Percentiles rank a stretch among this genome's conserved stretches.
These are phyloP conservation scores for Yamadazyma sp. DNA, from an alignment of 1,139 yeast genomes.

Conservation along the genomic window DNA sequence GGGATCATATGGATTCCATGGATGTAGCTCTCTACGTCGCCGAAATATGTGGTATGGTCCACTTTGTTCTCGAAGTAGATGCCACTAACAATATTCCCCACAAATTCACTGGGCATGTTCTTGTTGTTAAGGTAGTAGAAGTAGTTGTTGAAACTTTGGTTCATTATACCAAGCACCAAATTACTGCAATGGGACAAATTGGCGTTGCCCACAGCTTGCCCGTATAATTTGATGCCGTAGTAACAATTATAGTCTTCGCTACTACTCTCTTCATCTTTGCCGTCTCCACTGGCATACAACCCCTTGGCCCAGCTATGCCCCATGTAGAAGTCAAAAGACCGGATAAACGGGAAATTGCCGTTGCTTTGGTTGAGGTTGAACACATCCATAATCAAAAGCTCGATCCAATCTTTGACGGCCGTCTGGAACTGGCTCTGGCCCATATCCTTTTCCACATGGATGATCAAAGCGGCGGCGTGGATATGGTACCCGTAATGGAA, in stretches of 20 bases:
- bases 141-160: constrained; percentile 56
- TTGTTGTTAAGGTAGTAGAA: constrained; percentile 54
- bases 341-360: constrained; percentile 61
- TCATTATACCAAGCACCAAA: constrained; percentile 60
- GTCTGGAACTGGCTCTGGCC: constrained; percentile 58
- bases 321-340: constrained; percentile 68
- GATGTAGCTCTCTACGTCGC: constrained; percentile 66
- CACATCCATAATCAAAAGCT: constrained; percentile 63
- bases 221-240: constrained; percentile 76
- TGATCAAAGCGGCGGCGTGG: constrained; percentile 69
- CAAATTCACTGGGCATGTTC: constrained; percentile 50
- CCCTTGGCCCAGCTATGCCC: constrained; percentile 85
- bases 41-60: constrained; percentile 88
- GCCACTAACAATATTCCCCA: constrained; percentile 65
- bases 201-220: constrained; percentile 56
- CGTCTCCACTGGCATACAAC: constrained; percentile 61
- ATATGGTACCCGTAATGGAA: constrained; percentile 73
- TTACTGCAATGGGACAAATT: constrained; percentile 69
- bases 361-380: constrained; percentile 63
- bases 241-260: constrained; percentile 75
- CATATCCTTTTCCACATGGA: constrained; percentile 51
- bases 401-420: constrained; percentile 63
- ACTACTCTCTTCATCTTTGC: constrained; percentile 71
- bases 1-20: constrained; percentile 95
- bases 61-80: constrained; percentile 77